Base-by-base conservation (phyloP, 129 eudicot genomes). In the Chrysanthemum lavandulifolium region DNA sequence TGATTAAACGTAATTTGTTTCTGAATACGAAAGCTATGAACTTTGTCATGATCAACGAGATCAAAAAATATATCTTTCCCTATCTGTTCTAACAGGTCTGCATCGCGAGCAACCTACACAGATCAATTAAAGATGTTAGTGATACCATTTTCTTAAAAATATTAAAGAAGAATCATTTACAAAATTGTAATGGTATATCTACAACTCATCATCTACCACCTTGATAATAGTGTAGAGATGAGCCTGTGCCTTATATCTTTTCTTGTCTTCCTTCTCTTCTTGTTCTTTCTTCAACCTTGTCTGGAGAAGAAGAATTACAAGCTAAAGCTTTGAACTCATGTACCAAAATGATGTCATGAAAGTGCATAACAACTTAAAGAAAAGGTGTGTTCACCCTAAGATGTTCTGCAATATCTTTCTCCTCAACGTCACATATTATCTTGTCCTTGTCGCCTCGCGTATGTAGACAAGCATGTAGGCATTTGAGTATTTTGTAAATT, bases 401-500 rank as follows among this genome's bases (percentile, higher is more conserved):
- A 78, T 90, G 96, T 68, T 93, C 96, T 2, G 98, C 98, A 78
- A 93, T 86, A 67, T 93, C 98, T 72, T 89, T 89, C 88, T 93
- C 96, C 45, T 86, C 96, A 59, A 93, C 98, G 31, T 93, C 86
- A 82, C 98, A 93, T 9, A 93, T 82, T 61, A 93, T 89, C 77
- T 93, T 93, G 25, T 93, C 98, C 84, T 83, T 93, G 87, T 93
- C 98, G 57, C 96, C 76, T 84, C 92, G 4, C 98, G 88, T 76
- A 93, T 82, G 71, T 93, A 93, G 19, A 93, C 98, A 71, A 93
- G 96, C 98, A 93, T 93, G 91, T 93, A 93, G 12, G 98, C 98
- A 65, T 89, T 93, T 53, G 98, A 93, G 84, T 89, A 89, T 65
- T 93, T 93, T 69, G 96, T 89, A 77, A 93, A 93, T 74, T 93